These are phyloP conservation scores for Coelastrella sp. DNA, from an alignment of 139 green algal genomes.

Conservation along the genomic window DNA sequence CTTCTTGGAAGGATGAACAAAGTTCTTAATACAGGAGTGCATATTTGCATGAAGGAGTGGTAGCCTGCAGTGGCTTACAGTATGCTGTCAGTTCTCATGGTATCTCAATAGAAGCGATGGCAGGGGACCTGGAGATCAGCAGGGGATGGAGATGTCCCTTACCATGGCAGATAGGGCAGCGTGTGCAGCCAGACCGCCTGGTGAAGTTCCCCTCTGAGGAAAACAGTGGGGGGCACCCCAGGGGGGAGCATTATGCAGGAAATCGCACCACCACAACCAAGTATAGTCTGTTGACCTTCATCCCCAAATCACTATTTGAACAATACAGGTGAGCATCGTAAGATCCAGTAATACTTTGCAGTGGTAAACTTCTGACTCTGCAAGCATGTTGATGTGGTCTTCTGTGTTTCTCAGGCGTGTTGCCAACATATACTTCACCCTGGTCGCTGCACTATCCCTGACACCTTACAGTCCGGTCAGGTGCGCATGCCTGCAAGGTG, in stretches of 20 bases:
- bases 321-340: slow-evolving; percentile 64
- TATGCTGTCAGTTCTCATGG: no score
- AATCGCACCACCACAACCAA: slow-evolving; percentile 79
- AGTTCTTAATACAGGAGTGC: no score
- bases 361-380: no score
- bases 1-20: background rate
- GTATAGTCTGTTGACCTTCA: slow-evolving; percentile 78
- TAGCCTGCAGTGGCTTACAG: no score
- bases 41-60: no score
- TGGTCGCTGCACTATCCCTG: slow-evolving; percentile 76
- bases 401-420: slow-evolving; percentile 66
- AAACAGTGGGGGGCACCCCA: background rate
- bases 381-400: no score
- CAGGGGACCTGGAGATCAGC: background rate
- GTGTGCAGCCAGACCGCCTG: slow-evolving; percentile 11
- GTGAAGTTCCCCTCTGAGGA: slow-evolving; percentile 13
- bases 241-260: slow-evolving; percentile 42
- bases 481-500: slow-evolving; percentile 45
- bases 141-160: background rate
- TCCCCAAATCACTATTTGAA: slow-evolving; percentile 79
- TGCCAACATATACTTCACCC: slow-evolving; percentile 86
- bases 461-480: slow-evolving; percentile 71
- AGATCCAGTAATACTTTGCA: no score
- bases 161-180: background rate
- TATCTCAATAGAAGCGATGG: slow-evolving; percentile 10